A percentile compares a stretch with the other conserved stretches of the same genome.
phyloP scores from a whole-genome alignment of 2,329 filamentous ascomycete genomes.

The Colletotrichum coccodes region DNA sequence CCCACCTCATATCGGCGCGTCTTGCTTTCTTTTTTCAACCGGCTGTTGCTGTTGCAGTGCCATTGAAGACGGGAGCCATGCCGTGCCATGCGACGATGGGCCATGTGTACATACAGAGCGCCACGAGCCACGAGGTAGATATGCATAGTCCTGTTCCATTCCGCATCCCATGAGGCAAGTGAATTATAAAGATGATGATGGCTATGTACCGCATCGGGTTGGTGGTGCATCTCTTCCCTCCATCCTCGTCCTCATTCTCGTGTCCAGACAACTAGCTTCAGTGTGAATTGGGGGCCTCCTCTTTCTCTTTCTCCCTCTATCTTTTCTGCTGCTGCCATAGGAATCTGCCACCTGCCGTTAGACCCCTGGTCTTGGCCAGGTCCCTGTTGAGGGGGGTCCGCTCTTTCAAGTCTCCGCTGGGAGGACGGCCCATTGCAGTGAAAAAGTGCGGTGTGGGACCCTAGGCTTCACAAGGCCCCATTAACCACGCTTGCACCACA shows the following conservation, averaged over 20 bases:
- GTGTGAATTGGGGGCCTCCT: not conserved
- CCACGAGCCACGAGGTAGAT: not conserved
- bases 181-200: not conserved
- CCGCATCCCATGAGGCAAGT: not conserved
- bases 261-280: not conserved
- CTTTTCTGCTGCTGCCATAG: not conserved
- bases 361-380: conserved; percentile 5
- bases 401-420: not conserved
- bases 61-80: not conserved
- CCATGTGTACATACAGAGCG: not conserved
- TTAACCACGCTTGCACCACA: not conserved
- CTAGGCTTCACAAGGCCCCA: not conserved
- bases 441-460: conserved; percentile 2
- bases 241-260: not conserved
- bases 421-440: conserved; percentile 14
- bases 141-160: not conserved
- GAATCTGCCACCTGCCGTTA: conserved; percentile 22
- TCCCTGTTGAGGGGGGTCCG: not conserved
- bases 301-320: not conserved
- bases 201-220: not conserved
- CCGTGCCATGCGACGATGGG: not conserved
- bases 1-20: not conserved
- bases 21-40: not conserved
- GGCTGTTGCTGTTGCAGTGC: not conserved
- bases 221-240: not conserved